A percentile compares a stretch with the other conserved stretches of the same genome.
Conservation (phyloP, 305 asterid genomes). For the Ilex paraguariensis region DNA sequence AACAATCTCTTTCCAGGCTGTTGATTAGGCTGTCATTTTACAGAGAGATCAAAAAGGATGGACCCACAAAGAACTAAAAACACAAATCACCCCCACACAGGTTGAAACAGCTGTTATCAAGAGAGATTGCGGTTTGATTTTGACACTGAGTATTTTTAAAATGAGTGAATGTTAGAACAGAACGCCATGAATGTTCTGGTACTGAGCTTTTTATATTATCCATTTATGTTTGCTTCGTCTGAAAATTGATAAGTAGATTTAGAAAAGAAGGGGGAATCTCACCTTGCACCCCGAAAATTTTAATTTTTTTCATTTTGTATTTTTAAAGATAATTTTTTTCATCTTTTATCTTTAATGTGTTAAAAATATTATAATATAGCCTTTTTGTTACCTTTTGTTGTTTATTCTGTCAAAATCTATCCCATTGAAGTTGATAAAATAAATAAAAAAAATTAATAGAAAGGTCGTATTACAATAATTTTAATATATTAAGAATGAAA, state of each 20-base stretch:
- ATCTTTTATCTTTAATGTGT: no score
- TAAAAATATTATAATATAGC: no score
- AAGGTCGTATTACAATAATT: no score
- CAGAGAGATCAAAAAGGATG: conserved; percentile 24
- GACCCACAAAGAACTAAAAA: conserved; percentile 41
- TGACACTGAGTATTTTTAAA: conserved; percentile 15
- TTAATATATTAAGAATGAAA: no score
- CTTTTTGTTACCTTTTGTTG: no score
- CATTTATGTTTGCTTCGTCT: conserved; percentile 8
- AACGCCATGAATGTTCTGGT: conserved; percentile 24
- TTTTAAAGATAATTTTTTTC: no score
- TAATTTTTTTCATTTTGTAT: no score
- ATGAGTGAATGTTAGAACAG: conserved; percentile 4
- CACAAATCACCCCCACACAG: conserved; percentile 18
- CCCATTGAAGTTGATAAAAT: no score
- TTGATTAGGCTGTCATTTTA: conserved; percentile 86
- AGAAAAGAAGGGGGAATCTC: no score
- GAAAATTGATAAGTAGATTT: neutral
- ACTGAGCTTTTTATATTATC: conserved; percentile 6
- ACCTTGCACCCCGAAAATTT: no score
- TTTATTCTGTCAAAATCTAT: no score
- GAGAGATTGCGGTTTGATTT: conserved; percentile 16
- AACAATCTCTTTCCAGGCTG: conserved; percentile 98
- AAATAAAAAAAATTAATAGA: no score
- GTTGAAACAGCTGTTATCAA: conserved; percentile 41